Base-by-base conservation (phyloP, 2,329 filamentous ascomycete genomes). In the Pestalotiopsis sp. region DNA sequence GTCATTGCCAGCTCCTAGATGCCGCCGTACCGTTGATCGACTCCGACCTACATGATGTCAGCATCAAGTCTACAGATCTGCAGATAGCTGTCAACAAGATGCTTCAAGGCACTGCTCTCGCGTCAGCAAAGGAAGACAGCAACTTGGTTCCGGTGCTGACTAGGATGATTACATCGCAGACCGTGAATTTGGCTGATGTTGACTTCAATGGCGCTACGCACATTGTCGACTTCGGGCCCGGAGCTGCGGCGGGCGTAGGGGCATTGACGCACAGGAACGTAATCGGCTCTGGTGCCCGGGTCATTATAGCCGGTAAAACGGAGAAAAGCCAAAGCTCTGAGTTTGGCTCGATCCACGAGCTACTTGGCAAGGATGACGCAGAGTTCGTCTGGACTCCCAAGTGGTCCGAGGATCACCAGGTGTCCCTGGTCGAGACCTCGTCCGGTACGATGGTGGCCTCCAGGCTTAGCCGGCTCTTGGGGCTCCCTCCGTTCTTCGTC, bases 291-390 rank as follows among this genome's bases (percentile, higher is more conserved):
- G 78, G 78, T 2, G 72, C 76, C 4, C 73, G 76, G 13, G 72
- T 76, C n/a, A 74, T 79, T 52, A 66, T 78, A 38, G 69, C 74
- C 13, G 69, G 69, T 23, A 72, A 70, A 31, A 68, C 72, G 17
- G 69, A 70, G 49, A 72, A 69, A 3, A 72, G 69, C 57, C 64
- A 68, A 23, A 70, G 67, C 3, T 70, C 71, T 2, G 73, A 74
- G 38, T 68, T 75, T 38, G 73, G 74, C 6, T 71, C 70, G 4
- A 72, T 73, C 36, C 61, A 68, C 17, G 76, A 76, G 39, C 70
- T 75, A 6, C 73, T 92, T 73, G 89, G 92, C 74, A 87, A 90
- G 66, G 89, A 92, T 25, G 86, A 90, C 71, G 86, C 91, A 74
- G 88, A 89, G 14, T 88, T 92, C 70, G 88, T 58, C 9, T 72